phyloP scores from a whole-genome alignment of 495 filamentous ascomycete species.

The Clavariopsis aquatica region DNA sequence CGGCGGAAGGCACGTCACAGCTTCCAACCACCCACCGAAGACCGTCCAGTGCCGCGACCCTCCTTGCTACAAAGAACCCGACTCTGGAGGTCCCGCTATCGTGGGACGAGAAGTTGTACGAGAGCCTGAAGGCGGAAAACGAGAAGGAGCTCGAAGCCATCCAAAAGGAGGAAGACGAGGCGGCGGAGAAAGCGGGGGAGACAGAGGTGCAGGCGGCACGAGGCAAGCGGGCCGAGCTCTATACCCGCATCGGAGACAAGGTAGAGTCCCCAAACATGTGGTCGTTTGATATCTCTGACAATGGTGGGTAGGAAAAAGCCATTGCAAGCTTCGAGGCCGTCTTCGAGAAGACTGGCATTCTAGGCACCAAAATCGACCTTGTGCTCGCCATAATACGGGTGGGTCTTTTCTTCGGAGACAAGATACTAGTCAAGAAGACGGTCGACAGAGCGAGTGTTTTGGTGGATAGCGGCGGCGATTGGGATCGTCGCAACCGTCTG shows the following conservation, averaged over 20 bases:
- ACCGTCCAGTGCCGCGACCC: constrained; percentile 53
- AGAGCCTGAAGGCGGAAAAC: constrained; percentile 82
- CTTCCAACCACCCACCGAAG: constrained; percentile 49
- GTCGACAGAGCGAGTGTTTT: constrained; percentile 86
- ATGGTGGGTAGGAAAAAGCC: constrained; percentile 73
- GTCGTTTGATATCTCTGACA: constrained; percentile 4
- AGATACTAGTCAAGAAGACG: constrained; percentile 85
- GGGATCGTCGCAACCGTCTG: constrained; percentile 94
- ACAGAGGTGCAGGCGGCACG: constrained; percentile 89
- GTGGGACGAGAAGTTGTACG: constrained; percentile 89
- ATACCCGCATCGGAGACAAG: constrained; percentile 92
- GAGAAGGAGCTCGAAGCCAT: constrained; percentile 86
- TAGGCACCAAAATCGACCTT: constrained; percentile 95
- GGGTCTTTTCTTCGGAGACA: constrained; percentile 92
- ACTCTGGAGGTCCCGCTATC: constrained; percentile 65
- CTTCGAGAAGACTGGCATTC: constrained; percentile 87
- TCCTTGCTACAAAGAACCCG: constrained; percentile 67
- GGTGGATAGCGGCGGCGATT: constrained; percentile 93
- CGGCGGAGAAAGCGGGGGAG: constrained; percentile 91
- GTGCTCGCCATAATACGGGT: constrained; percentile 94
- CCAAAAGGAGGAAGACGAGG: constrained; percentile 94
- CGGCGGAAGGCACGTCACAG: constrained; percentile 68
- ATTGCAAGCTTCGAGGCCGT: constrained; percentile 87
- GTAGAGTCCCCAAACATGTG: constrained; percentile 52
- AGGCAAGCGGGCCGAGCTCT: constrained; percentile 95